Base-by-base conservation (phyloP, 2,329 filamentous ascomycete species). In the Chalara sp. region DNA sequence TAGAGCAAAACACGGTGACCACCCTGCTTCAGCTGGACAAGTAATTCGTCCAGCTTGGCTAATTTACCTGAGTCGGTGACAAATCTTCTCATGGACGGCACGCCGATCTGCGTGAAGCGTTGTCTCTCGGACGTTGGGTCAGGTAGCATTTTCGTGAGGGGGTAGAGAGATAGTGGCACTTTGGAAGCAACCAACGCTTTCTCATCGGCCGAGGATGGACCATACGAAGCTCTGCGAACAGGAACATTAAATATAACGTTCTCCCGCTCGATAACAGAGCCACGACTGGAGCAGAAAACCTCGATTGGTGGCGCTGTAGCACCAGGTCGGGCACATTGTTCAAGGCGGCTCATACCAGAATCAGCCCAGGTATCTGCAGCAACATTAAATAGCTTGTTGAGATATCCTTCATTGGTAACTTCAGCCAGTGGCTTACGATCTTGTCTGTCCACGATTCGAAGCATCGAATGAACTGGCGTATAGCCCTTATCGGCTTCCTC, bases 1-100 rank as follows among this genome's bases (percentile, higher is more conserved):
- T 99, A 99, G 21, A 99, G 76, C 49, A 99, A 76, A 28, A 99
- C 93, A 64, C 93, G 90, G 62, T 99, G 93, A 35, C 87, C 87
- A 56, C 87, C 88, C 55, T 89, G 86, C 77, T 97, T 99, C 63
- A 99, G 83, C 67, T 90, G 80, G 66, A 87, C 87, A 11, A 99
- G 78, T 13, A 99, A 76, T 58, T 88, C 78, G 66, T 99, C 93
- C 47, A 99, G 76, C 65, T 90, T 89, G 44, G 90, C 91, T 53
- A 99, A 80, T 73, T 99, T 99, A 65, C 93, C 93, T 48, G 90
- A 96, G 70, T 97, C 93, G 1, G 92, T 97, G 53, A 99, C 93
- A 65, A 99, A 99, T 60, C 91, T 89, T 46, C 84, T 86, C 93
- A 99, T 99, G 8, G 91, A 96, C 0, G 93, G 93, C 33, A 96